Evolutionary conservation across 805 yeast genomes (phyloP), one percentile per base, ranked within the genome.

Genomic region (Blastobotrys terrestris): DNA sequence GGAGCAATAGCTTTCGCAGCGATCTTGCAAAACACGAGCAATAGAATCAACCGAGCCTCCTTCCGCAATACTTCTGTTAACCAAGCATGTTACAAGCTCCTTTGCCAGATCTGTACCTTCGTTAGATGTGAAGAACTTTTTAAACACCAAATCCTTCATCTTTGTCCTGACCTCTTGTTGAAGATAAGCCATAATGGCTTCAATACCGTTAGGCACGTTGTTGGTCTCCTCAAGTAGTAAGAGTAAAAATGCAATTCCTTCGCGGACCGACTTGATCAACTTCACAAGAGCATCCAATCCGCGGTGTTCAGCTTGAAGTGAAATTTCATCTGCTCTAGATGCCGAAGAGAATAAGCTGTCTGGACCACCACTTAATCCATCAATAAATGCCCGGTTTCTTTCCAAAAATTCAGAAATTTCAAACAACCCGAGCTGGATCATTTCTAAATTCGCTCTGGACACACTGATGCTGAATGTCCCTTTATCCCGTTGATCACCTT

Each of bases 1-100:
- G 0, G 97, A 88, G 64, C 98, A 94, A 69, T 90, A 94, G 0
- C 96, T 83, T 1, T 96, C 95, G 73, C 99, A 94, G 55, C 92
- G 83, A 51, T 88, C 95, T 68, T 94, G 96, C 49, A 94, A 72
- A 1, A 91, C 82, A 39, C 84, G 82, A 0, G 97, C 95, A 49
- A 92, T 87, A 53, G 85, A 75, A 65, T 92, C 98, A 45, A 94
- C 92, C 0, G 96, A 86, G 2, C 88, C 92, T n/a, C 99, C 98
- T 58, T 87, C 81, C 40, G 87, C 77, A 53, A 94, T 90, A 59
- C 87, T 88, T 66, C 85, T 85, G 69, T 91, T 91, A 56, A 94
- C 90, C 39, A 94, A 82, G 0, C 96, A 86, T 1, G 95, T 85
- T 45, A 94, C 77, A 39, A 95, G 80, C 61, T 92, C 98, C 66